These are phyloP conservation scores for Oryza coarctata DNA, from an alignment of 176 grass and related monocot species.

Conservation along the genomic window DNA sequence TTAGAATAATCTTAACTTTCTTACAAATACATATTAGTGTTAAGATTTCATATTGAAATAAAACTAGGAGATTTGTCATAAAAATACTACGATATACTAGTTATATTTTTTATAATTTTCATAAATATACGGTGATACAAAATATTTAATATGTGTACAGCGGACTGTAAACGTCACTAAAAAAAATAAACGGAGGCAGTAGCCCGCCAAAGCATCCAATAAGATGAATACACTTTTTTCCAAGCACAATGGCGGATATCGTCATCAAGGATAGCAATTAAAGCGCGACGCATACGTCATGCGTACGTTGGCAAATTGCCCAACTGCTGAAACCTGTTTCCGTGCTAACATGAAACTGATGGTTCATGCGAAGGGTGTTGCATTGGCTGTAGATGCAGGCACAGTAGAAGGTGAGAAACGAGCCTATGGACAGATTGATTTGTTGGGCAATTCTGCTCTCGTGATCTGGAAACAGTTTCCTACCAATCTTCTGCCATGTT, in stretches of 20 bases:
- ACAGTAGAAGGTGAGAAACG: background rate
- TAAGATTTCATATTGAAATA: too few relatives aligned
- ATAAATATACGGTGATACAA: too few relatives aligned
- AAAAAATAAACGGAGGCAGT: too few relatives aligned
- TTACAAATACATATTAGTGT: too few relatives aligned
- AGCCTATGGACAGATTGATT: background rate
- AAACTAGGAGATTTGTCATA: too few relatives aligned
- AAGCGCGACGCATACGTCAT: background rate
- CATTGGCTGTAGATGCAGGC: background rate
- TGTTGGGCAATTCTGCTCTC: background rate
- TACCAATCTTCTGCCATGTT: background rate
- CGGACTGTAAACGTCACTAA: too few relatives aligned
- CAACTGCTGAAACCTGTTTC: background rate
- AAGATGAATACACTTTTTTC: background rate
- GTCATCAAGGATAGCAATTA: background rate
- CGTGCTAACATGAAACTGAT: background rate
- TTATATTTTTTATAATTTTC: too few relatives aligned
- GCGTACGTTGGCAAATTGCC: background rate
- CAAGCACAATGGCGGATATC: background rate
- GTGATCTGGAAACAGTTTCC: background rate
- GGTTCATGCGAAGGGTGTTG: background rate
- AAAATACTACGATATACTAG: too few relatives aligned
- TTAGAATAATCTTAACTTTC: too few relatives aligned
- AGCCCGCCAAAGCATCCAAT: background rate
- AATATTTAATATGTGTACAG: too few relatives aligned